phyloP scores from a whole-genome alignment of 495 filamentous ascomycete species.

The Penicillium simplicissimum region DNA sequence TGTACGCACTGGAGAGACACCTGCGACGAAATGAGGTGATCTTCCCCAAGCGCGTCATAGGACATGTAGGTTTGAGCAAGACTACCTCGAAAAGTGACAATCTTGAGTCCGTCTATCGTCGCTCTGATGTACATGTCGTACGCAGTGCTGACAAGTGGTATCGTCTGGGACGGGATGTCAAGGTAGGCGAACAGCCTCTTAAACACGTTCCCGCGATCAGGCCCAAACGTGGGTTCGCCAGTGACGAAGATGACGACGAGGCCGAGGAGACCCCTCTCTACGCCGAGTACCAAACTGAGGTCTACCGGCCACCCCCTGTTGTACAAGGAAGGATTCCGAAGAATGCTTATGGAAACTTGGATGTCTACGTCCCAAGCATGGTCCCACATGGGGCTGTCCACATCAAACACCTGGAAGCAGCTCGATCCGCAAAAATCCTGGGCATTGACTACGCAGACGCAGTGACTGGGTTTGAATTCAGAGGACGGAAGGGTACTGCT shows the following conservation, averaged over 20 bases:
- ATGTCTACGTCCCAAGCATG: slow-evolving; percentile 92
- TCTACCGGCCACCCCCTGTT: slow-evolving; percentile 76
- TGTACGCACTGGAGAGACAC: slow-evolving; percentile 87
- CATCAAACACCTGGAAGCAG: slow-evolving; percentile 63
- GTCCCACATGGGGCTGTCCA: slow-evolving; percentile 80
- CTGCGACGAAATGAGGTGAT: slow-evolving; percentile 81
- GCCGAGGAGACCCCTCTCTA: slow-evolving; percentile 59
- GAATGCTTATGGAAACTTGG: slow-evolving; percentile 86
- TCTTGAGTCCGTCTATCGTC: slow-evolving; percentile 71
- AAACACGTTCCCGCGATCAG: slow-evolving; percentile 61
- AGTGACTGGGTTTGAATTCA: slow-evolving; percentile 86
- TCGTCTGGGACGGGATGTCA: slow-evolving; percentile 75
- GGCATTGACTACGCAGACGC: slow-evolving; percentile 87
- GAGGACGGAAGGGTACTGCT: slow-evolving; percentile 77
- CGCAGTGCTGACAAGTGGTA: slow-evolving; percentile 85
- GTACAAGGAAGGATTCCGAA: slow-evolving; percentile 73
- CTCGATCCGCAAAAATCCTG: slow-evolving; percentile 70
- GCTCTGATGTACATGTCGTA: slow-evolving; percentile 74
- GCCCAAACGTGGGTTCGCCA: slow-evolving; percentile 36
- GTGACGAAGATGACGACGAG: slow-evolving; percentile 44
- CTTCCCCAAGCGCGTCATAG: slow-evolving; percentile 67
- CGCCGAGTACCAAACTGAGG: slow-evolving; percentile 70
- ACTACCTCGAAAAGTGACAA: slow-evolving; percentile 52
- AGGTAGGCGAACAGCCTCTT: slow-evolving; percentile 69
- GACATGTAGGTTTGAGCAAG: slow-evolving; percentile 73